phyloP scores from a whole-genome alignment of 2,329 filamentous ascomycete genomes.

The Cladosporium sp. region DNA sequence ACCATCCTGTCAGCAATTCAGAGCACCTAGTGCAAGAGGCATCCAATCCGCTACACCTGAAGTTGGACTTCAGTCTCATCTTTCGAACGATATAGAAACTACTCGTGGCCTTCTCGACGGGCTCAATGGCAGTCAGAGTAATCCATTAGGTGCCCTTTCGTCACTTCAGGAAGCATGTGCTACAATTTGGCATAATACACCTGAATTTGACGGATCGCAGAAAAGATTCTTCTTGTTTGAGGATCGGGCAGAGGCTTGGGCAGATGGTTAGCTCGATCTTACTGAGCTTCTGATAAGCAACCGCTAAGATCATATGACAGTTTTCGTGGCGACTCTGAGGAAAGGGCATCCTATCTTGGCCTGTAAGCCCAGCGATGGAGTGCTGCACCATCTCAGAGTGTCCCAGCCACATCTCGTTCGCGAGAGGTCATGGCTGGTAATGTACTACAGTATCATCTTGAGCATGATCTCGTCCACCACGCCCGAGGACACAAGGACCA shows the following conservation, averaged over 20 bases:
- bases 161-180: conserved; percentile 15
- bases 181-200: conserved; percentile 16
- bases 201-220: conserved; percentile 9
- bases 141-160: conserved; percentile 15
- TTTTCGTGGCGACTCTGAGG: conserved; percentile 11
- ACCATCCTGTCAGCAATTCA: too few relatives aligned
- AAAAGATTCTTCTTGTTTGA: conserved; percentile 16
- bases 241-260: conserved; percentile 11
- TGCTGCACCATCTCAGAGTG: conserved; percentile 13
- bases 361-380: conserved; percentile 6
- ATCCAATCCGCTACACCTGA: too few relatives aligned
- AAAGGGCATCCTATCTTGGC: conserved; percentile 11
- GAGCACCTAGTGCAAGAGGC: too few relatives aligned
- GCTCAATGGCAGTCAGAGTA: background rate
- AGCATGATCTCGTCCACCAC: conserved; percentile 11
- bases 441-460: conserved; percentile 23
- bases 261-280: conserved; percentile 6
- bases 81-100: conserved; percentile 14
- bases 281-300: background rate
- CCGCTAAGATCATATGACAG: background rate
- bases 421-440: conserved; percentile 21
- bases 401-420: conserved; percentile 10
- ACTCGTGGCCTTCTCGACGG: conserved; percentile 13
- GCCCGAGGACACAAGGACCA: conserved; percentile 10
- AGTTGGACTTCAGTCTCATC: conserved; percentile 7